Evolutionary conservation across 352 stramenopile genomes (phyloP).

Genomic region (Halophytophthora polymorphica): DNA sequence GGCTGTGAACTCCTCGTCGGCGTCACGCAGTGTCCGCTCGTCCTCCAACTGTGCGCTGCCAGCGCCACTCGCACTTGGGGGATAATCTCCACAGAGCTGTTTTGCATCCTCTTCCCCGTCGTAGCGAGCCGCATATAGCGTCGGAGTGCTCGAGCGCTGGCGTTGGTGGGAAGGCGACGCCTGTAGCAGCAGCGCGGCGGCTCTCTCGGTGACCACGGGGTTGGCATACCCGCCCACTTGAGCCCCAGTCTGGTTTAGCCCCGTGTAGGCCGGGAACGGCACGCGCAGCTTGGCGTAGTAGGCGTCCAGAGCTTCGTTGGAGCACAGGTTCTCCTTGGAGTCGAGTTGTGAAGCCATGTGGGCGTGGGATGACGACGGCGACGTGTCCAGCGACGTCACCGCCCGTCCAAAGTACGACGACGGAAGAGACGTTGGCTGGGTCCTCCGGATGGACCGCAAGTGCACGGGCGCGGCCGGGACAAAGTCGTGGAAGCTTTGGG

Average conservation of each 20-base stretch:
- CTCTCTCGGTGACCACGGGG: slow-evolving; percentile 13
- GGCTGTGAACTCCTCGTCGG: slow-evolving; percentile 45
- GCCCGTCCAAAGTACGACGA: slow-evolving; percentile 8
- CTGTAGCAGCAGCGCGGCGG: slow-evolving; percentile 16
- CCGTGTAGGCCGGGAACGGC: background rate
- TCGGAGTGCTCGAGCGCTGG: background rate
- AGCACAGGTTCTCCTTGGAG: background rate
- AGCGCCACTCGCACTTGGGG: slow-evolving; percentile 21
- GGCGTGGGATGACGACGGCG: no score
- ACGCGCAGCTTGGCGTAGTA: slow-evolving; percentile 16
- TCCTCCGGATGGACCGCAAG: slow-evolving; percentile 42
- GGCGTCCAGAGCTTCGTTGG: slow-evolving; percentile 9
- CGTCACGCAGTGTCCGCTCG: slow-evolving; percentile 41
- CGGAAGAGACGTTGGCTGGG: slow-evolving; percentile 34
- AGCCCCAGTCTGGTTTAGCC: background rate
- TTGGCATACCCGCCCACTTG: slow-evolving; percentile 7
- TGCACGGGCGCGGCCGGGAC: slow-evolving; percentile 33
- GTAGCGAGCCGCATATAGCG: background rate
- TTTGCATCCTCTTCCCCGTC: slow-evolving; percentile 14
- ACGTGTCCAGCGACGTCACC: no score
- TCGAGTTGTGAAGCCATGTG: no score
- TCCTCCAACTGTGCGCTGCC: slow-evolving; percentile 34
- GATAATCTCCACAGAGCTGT: slow-evolving; percentile 17
- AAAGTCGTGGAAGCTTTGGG: slow-evolving; percentile 49
- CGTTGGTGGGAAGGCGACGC: slow-evolving; percentile 1